Evolutionary conservation across 2,329 filamentous ascomycete species (phyloP).

Genomic region (Magnaporthiopsis poae): DNA sequence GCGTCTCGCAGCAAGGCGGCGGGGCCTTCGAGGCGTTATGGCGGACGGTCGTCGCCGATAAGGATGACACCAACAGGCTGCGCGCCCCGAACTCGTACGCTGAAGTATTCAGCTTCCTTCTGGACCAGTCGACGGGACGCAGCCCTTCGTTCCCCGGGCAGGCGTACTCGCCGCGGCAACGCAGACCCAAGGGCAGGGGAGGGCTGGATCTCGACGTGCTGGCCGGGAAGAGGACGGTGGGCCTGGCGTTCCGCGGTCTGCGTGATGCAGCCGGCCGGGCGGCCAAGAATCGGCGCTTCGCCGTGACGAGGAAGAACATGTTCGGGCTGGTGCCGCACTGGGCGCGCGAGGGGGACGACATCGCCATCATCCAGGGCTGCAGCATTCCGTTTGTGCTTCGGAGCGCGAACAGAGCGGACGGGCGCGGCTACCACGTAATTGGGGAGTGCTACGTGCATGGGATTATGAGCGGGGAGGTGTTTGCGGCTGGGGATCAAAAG

Average conservation of each 20-base stretch:
- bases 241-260: no score
- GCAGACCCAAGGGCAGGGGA: neutral
- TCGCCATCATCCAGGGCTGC: slow-evolving; percentile 1
- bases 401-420: neutral
- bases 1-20: neutral
- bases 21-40: neutral
- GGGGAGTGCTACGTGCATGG: neutral
- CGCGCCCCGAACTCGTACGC: neutral
- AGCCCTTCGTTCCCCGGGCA: neutral
- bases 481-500: neutral
- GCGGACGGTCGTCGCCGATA: neutral
- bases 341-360: neutral
- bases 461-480: neutral
- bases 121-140: slow-evolving; percentile 1
- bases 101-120: neutral
- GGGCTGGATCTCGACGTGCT: neutral
- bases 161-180: neutral
- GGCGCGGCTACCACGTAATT: neutral
- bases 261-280: neutral
- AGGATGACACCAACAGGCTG: neutral
- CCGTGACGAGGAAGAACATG: neutral
- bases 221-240: no score
- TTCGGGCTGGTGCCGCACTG: slow-evolving; percentile 3
- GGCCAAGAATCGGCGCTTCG: neutral
- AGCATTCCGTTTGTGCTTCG: neutral